Evolutionary conservation across 345 rosid genomes (phyloP).

Genomic region (Murraya paniculata): DNA sequence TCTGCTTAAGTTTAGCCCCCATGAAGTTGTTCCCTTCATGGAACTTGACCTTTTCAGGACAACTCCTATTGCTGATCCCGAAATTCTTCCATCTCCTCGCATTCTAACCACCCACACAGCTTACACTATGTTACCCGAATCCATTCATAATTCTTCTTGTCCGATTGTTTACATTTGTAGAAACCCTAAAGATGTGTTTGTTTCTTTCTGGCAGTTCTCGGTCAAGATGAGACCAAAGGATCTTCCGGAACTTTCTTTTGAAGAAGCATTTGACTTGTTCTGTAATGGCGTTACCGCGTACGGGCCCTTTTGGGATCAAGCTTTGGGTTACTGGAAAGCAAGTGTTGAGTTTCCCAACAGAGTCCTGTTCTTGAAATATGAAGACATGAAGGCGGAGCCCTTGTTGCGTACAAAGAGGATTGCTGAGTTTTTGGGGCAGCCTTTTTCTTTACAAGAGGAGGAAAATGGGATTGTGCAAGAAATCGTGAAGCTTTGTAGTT

Average conservation of each 20-base stretch:
- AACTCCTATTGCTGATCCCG: neutral
- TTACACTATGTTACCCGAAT: slow-evolving; percentile 6
- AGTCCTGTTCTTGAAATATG: slow-evolving; percentile 11
- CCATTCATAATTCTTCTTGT: neutral
- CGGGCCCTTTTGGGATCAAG: slow-evolving; percentile 16
- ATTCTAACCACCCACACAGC: slow-evolving; percentile 16
- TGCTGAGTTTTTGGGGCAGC: neutral
- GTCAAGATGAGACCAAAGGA: neutral
- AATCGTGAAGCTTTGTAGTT: neutral
- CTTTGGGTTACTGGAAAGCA: slow-evolving; percentile 5
- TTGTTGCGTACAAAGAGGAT: neutral
- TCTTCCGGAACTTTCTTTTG: neutral
- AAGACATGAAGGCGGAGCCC: slow-evolving; percentile 7
- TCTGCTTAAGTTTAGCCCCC: slow-evolving; percentile 12
- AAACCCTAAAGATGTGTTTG: slow-evolving; percentile 4
- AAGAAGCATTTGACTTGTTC: slow-evolving; percentile 19
- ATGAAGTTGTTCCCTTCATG: slow-evolving; percentile 18
- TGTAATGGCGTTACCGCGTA: neutral
- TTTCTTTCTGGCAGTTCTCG: slow-evolving; percentile 14
- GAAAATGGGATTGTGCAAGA: neutral
- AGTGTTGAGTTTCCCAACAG: neutral
- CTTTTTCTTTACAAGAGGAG: neutral
- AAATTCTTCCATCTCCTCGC: slow-evolving; percentile 10
- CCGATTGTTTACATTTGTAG: slow-evolving; percentile 10
- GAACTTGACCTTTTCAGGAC: neutral